These are phyloP conservation scores for Naganishia friedmannii DNA, from an alignment of 768 basidiomycete species.

Conservation along the genomic window DNA sequence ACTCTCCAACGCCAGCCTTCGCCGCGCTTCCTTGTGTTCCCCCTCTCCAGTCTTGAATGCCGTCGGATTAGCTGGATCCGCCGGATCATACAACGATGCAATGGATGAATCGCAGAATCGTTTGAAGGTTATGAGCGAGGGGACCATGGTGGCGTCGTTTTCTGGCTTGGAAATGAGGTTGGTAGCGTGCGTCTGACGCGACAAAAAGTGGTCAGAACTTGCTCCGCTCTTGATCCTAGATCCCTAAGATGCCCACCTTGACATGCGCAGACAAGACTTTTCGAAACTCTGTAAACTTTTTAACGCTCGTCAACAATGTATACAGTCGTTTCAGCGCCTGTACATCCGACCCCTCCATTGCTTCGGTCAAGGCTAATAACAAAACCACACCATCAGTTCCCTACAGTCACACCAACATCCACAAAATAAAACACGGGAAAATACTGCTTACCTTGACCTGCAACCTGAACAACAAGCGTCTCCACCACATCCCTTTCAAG, in stretches of 20 bases:
- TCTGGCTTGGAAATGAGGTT: constrained; percentile 46
- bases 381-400: background rate
- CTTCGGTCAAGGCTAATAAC: constrained; percentile 41
- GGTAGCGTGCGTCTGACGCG: constrained; percentile 12
- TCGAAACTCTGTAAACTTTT: constrained; percentile 35
- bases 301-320: constrained; percentile 35
- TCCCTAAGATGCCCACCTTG: constrained; percentile 31
- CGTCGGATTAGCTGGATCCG: constrained; percentile 12
- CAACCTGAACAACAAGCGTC: constrained; percentile 26
- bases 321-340: constrained; percentile 37
- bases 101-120: constrained; percentile 44
- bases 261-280: constrained; percentile 41
- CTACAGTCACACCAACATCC: too few relatives aligned
- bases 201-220: background rate
- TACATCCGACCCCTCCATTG: constrained; percentile 41
- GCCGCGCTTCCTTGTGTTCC: constrained; percentile 22
- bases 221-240: background rate
- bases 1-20: constrained; percentile 43
- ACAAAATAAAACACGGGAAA: too few relatives aligned
- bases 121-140: constrained; percentile 42
- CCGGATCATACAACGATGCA: constrained; percentile 33
- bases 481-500: constrained; percentile 34
- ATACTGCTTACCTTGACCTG: constrained; percentile 35
- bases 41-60: constrained; percentile 23
- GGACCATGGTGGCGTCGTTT: constrained; percentile 50